Evolutionary conservation across 306 rosid species (phyloP).

Genomic region (Cucumis hystrix): DNA sequence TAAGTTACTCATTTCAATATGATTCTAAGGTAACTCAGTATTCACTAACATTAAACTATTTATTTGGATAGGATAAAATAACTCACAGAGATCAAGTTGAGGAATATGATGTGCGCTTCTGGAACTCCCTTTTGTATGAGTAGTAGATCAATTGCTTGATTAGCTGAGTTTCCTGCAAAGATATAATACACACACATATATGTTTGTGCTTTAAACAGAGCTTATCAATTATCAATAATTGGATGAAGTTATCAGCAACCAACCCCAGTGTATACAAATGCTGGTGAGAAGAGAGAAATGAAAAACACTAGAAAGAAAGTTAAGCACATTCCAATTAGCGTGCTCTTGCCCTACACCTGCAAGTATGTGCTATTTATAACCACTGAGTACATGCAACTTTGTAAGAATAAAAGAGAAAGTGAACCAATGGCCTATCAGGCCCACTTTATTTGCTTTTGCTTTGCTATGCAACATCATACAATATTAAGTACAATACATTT

Average conservation of each 20-base stretch:
- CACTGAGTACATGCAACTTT: background rate
- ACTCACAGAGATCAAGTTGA: no score
- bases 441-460: background rate
- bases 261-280: constrained; percentile 15
- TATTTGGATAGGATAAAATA: no score
- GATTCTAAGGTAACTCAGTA: background rate
- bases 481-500: no score
- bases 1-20: background rate
- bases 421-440: background rate
- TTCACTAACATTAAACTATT: background rate
- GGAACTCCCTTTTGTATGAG: no score
- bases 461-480: background rate
- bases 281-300: constrained; percentile 84
- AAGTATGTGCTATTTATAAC: background rate
- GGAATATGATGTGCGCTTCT: no score
- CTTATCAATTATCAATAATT: no score
- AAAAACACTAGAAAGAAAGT: constrained; percentile 62
- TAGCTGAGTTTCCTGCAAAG: no score
- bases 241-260: no score
- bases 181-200: no score
- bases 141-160: no score
- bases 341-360: constrained; percentile 71
- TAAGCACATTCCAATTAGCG: constrained; percentile 45
- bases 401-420: background rate
- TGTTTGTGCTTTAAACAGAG: no score